A percentile compares a stretch with the other conserved stretches of the same genome.
These are phyloP conservation scores for Fomitopsis serialis DNA, from an alignment of 768 basidiomycete species.

Conservation along the genomic window DNA sequence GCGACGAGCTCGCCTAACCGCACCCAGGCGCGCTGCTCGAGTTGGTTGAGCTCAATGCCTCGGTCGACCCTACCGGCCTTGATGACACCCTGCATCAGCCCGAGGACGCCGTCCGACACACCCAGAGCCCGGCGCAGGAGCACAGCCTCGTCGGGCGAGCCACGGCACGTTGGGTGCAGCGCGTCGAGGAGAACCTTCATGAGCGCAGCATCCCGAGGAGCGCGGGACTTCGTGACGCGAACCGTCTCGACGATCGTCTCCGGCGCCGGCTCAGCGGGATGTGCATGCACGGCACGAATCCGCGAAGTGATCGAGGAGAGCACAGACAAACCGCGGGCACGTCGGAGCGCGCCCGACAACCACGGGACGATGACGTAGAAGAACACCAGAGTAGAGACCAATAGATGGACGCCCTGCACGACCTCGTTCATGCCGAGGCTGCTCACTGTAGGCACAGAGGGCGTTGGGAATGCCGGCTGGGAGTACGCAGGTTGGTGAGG, in stretches of 20 bases:
- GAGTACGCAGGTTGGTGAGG: slow-evolving; percentile 22
- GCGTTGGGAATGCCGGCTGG: slow-evolving; percentile 11
- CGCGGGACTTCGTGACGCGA: neutral
- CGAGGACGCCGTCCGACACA: slow-evolving; percentile 30
- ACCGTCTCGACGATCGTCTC: neutral
- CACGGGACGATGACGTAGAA: slow-evolving; percentile 47
- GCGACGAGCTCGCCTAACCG: slow-evolving; percentile 44
- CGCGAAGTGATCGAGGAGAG: slow-evolving; percentile 3
- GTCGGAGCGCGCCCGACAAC: slow-evolving; percentile 28
- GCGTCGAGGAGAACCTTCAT: slow-evolving; percentile 27
- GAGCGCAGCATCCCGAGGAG: slow-evolving; percentile 7
- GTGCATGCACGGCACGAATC: neutral
- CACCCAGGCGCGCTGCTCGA: slow-evolving; percentile 46
- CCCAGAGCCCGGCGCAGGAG: slow-evolving; percentile 36
- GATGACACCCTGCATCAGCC: slow-evolving; percentile 28
- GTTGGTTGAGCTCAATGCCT: slow-evolving; percentile 33
- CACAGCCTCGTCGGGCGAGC: slow-evolving; percentile 33
- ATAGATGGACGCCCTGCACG: slow-evolving; percentile 60
- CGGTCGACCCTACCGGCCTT: slow-evolving; percentile 24
- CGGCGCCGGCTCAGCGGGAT: neutral
- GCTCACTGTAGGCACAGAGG: slow-evolving; percentile 10
- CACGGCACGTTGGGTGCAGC: slow-evolving; percentile 27
- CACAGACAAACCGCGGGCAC: slow-evolving; percentile 5
- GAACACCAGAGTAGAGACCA: slow-evolving; percentile 61
- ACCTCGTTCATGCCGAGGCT: slow-evolving; percentile 46